A percentile compares a stretch with the other conserved stretches of the same genome.
phyloP scores from a whole-genome alignment of 192 early-diverging fungal genomes.

The Podila epicladia region DNA sequence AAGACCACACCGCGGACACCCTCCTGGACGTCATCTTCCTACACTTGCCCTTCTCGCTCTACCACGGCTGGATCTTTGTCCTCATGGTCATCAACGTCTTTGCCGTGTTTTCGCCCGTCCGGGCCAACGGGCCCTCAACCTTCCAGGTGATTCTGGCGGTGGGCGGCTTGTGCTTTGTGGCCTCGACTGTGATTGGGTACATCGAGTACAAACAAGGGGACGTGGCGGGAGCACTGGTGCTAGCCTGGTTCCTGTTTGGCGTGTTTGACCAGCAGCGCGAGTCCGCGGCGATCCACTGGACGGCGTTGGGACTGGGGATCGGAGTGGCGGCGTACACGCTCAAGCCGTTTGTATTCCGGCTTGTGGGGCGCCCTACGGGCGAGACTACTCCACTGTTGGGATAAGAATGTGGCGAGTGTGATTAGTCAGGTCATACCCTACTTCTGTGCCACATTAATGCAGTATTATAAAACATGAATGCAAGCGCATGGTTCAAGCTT shows the following conservation, averaged over 20 bases:
- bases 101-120: slow-evolving; percentile 58
- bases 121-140: slow-evolving; percentile 50
- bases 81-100: slow-evolving; percentile 66
- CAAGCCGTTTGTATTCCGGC: slow-evolving; percentile 56
- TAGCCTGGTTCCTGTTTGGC: slow-evolving; percentile 65
- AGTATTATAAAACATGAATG: too few species aligned
- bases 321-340: slow-evolving; percentile 53
- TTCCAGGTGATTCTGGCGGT: slow-evolving; percentile 58
- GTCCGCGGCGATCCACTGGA: slow-evolving; percentile 58
- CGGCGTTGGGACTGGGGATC: slow-evolving; percentile 57
- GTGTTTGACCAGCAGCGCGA: slow-evolving; percentile 56
- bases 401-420: background rate
- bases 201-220: slow-evolving; percentile 69
- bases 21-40: slow-evolving; percentile 62
- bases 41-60: slow-evolving; percentile 75
- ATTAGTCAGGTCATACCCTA: too few species aligned
- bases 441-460: too few species aligned
- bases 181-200: slow-evolving; percentile 66
- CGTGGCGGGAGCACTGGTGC: slow-evolving; percentile 68
- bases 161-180: slow-evolving; percentile 60
- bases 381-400: slow-evolving; percentile 63
- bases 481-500: too few species aligned
- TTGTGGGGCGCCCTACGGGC: slow-evolving; percentile 31
- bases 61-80: slow-evolving; percentile 70
- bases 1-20: slow-evolving; percentile 48